Base-by-base conservation (phyloP, 208 protist genomes). In the Crithidia brevicula region DNA sequence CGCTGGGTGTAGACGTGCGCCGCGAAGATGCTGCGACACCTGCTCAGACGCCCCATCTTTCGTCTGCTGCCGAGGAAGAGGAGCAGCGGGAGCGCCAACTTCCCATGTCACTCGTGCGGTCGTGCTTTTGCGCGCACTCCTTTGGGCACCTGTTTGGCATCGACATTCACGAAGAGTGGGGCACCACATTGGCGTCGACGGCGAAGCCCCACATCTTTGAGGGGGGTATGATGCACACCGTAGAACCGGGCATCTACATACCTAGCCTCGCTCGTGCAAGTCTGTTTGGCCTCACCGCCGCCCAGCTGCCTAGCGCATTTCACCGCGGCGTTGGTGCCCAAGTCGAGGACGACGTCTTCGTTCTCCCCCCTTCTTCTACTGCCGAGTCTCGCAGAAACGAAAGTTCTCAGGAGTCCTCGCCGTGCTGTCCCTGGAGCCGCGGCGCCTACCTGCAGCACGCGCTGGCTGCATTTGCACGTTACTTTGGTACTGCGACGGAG, bases 201-300 rank as follows among this genome's bases (percentile, higher is more conserved):
- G 45, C 63, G 51, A 10, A 68, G 15, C 57, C 40, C 9, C 49
- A 45, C 46, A 20, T 57, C 30, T 38, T 88, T 7, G 52, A 15
- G 4, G 85, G 81, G 0, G 82, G 82, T 51, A 83, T 87, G 78
- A 82, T 90, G 78, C 78, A 87, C 73, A 90, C 85, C 2, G 81
- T 90, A 2, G 85, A 90, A 59, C 85, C 85, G 2, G 85, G 85
- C 28, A 49, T 90, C 25, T 90, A 90, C 65, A 53, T 90, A n/a
- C 81, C 80, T 0, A 38, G 43, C 31, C 52, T 46, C 28, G 30
- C 23, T 10, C 72, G 67, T 4, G 74, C 64, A 8, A 25, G 46
- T 9, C 42, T 45, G 4, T 76, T 74, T 27, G 40, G 63, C 4
- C 22, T 67, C 18, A 58, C 73, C 11, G 16, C 62, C 15, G 28